These are phyloP conservation scores for Plasmodium vinckei DNA, from an alignment of 169 alveolate genomes.

Conservation along the genomic window DNA sequence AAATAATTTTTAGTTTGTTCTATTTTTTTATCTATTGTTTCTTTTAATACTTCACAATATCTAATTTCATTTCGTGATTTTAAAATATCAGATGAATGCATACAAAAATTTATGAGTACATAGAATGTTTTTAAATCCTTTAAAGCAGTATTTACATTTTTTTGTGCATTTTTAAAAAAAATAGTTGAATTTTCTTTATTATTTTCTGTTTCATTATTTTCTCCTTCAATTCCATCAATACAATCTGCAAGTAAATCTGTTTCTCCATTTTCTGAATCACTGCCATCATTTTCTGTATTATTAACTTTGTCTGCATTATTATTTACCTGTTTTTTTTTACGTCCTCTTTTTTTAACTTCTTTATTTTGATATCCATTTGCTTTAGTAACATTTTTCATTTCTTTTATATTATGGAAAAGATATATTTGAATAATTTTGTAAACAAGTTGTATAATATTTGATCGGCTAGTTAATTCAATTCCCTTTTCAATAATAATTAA, in stretches of 20 bases:
- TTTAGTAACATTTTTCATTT: neutral
- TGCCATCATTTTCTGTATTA: neutral
- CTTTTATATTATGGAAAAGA: constrained; percentile 43
- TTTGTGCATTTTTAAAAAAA: constrained; percentile 26
- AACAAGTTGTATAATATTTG: constrained; percentile 36
- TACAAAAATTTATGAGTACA: constrained; percentile 58
- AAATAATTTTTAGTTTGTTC: constrained; percentile 44
- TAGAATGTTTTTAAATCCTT: constrained; percentile 40
- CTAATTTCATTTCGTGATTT: constrained; percentile 37
- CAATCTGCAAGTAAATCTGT: neutral
- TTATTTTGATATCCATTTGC: constrained; percentile 1
- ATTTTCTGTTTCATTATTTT: neutral
- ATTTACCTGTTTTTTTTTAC: constrained; percentile 22
- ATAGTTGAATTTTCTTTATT: constrained; percentile 4
- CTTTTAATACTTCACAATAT: constrained; percentile 53
- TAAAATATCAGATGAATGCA: constrained; percentile 64
- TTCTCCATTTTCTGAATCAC: neutral
- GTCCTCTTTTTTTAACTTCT: constrained; percentile 61
- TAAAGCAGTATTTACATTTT: constrained; percentile 33
- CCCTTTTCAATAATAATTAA: constrained; percentile 83
- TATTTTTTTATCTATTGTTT: constrained; percentile 32
- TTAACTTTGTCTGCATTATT: neutral
- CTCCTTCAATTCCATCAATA: constrained; percentile 4
- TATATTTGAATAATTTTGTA: constrained; percentile 51
- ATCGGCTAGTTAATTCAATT: constrained; percentile 30